Conservation (phyloP, 192 early-diverging fungal species). For the Mortierella antarctica region DNA sequence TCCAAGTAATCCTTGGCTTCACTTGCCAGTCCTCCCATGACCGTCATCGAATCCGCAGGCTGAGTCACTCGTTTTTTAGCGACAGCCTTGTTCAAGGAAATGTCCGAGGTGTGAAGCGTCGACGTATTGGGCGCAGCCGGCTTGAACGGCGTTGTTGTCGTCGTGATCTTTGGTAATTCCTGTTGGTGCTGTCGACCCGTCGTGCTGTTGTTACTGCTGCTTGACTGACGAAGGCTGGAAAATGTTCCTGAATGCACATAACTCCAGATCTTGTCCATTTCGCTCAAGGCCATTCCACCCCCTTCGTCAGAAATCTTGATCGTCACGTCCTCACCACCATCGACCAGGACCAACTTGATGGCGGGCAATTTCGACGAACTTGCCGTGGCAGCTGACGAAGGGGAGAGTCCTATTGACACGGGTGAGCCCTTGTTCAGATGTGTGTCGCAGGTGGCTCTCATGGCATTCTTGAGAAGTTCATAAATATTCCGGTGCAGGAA, state of each 20-base stretch:
- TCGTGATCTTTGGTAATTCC: constrained; percentile 6
- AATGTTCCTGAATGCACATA: constrained; percentile 58
- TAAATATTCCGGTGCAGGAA: constrained; percentile 70
- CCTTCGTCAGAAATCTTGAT: constrained; percentile 78
- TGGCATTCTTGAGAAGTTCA: constrained; percentile 70
- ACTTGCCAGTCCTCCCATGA: constrained; percentile 44
- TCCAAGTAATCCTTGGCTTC: constrained; percentile 50
- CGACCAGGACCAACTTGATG: constrained; percentile 68
- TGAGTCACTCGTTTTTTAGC: constrained; percentile 1
- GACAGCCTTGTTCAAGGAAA: neutral
- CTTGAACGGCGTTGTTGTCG: constrained; percentile 29
- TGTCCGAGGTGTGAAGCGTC: constrained; percentile 7
- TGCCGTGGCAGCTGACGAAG: constrained; percentile 4
- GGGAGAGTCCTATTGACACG: constrained; percentile 20
- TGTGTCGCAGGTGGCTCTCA: constrained; percentile 63
- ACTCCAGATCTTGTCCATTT: constrained; percentile 68
- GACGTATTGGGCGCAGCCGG: constrained; percentile 15
- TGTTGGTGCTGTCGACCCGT: neutral
- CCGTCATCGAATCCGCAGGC: constrained; percentile 34
- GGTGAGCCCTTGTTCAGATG: constrained; percentile 40
- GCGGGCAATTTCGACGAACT: constrained; percentile 51
- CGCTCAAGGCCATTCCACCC: constrained; percentile 71
- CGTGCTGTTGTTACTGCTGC: neutral
- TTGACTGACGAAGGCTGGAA: constrained; percentile 14
- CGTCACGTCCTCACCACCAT: constrained; percentile 73